phyloP scores from a whole-genome alignment of 306 rosid genomes.

The Urtica urens region DNA sequence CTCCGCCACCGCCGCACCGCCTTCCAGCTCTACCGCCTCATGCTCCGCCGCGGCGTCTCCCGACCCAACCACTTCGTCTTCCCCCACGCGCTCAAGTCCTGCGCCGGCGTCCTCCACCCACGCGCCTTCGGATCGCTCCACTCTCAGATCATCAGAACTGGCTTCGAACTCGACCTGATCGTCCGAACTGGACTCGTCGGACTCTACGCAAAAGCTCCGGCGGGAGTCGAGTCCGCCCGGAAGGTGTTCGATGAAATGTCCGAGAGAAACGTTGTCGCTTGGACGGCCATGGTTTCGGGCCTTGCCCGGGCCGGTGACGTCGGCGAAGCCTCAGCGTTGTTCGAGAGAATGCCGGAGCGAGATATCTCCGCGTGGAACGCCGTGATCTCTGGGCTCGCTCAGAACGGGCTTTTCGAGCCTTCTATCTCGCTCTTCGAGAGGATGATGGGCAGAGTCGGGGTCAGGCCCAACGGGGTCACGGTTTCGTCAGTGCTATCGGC shows the following conservation, averaged over 20 bases:
- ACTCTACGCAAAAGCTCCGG: constrained; percentile 29
- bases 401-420: constrained; percentile 55
- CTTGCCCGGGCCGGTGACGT: constrained; percentile 49
- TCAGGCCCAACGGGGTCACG: constrained; percentile 52
- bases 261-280: constrained; percentile 49
- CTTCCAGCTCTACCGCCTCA: constrained; percentile 27
- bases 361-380: constrained; percentile 80
- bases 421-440: constrained; percentile 49
- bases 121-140: constrained; percentile 27
- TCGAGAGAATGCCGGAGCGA: constrained; percentile 47
- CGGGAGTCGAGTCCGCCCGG: constrained; percentile 22
- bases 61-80: constrained; percentile 48
- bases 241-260: constrained; percentile 62
- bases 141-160: constrained; percentile 46
- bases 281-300: constrained; percentile 65
- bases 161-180: constrained; percentile 43
- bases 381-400: constrained; percentile 57
- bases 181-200: constrained; percentile 58
- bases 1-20: constrained; percentile 26
- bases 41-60: constrained; percentile 30
- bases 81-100: constrained; percentile 50
- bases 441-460: constrained; percentile 31
- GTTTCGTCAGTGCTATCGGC: constrained; percentile 64
- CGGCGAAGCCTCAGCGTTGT: constrained; percentile 37
- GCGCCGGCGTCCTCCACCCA: constrained; percentile 21